Base-by-base conservation (phyloP, 2,329 filamentous ascomycete species). In the Monosporascus sp. region DNA sequence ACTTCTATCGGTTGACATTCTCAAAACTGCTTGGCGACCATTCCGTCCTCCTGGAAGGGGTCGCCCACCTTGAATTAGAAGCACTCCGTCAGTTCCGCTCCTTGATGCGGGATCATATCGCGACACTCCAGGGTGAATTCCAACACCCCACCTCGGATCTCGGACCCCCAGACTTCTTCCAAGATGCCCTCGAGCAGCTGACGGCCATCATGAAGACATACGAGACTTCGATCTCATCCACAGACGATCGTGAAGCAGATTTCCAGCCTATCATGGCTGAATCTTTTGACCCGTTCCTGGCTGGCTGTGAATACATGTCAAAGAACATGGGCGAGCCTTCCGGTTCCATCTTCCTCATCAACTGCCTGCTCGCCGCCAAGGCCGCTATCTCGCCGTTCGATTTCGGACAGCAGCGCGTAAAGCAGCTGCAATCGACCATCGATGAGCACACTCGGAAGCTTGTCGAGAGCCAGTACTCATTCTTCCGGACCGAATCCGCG, bases 1-100 rank as follows among this genome's bases (percentile, higher is more conserved):
- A 84, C 41, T 99, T 99, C 72, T 99, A 99, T 72, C 85, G 84
- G 31, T 79, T 84, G 57, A 97, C 92, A 1, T 97, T 97, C 67
- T 75, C 84, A 17, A 93, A 88, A 61, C 77, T 97, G 0, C 76
- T 97, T 0, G 87, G 89, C 2, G 63, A 78, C 2, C 78, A 85
- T 11, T 89, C 90, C 0, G 76, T 80, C 8, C 76, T 97, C 0
- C 77, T 92, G 0, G 85, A 88, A 3, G 79, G 86, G 2, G 81
- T 96, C 50, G 72, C 74, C 4, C 80, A 76, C 3, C 75, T 97
- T 1, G 87, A 94, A 66, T 80, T 84, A 18, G 89, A 89, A 55
- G 89, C 92, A 1, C 76, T 96, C 54, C 80, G 86, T 8, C 90
- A 95, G 65, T 97, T 97, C 75, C 84, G 88, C 50, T 82, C 84